These are phyloP conservation scores for Chrysochromulina tobinii DNA, from an alignment of 78 protist genomes.

Conservation along the genomic window DNA sequence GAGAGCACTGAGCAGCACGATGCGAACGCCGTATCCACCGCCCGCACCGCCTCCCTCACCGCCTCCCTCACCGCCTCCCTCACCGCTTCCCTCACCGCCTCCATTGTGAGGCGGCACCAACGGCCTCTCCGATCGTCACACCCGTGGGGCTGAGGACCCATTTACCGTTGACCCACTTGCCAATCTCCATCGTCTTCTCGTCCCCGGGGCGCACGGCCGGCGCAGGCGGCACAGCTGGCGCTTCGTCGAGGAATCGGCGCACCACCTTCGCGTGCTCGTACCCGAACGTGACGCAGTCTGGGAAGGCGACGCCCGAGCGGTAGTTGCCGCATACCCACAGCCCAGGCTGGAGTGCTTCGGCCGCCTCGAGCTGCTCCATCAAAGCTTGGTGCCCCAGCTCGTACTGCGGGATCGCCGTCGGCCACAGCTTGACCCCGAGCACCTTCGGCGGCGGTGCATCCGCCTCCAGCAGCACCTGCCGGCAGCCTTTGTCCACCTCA, in stretches of 20 bases:
- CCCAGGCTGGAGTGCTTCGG: background rate
- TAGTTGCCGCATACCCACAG: slow-evolving; percentile 33
- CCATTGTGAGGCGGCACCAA: background rate
- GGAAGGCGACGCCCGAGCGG: slow-evolving; percentile 38
- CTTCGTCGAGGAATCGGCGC: background rate
- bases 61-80: background rate
- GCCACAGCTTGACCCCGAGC: slow-evolving; percentile 37
- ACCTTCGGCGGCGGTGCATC: background rate
- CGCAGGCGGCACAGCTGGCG: no score
- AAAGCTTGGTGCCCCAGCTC: background rate
- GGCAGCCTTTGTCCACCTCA: slow-evolving; percentile 24
- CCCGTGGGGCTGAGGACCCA: no score
- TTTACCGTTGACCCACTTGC: no score
- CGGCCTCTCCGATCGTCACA: no score
- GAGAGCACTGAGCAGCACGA: no score
- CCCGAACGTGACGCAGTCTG: slow-evolving; percentile 20
- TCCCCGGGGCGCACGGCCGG: no score
- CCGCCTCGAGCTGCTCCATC: background rate
- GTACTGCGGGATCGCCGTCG: slow-evolving; percentile 52
- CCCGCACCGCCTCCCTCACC: background rate
- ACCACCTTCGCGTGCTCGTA: slow-evolving; percentile 22
- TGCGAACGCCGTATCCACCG: no score
- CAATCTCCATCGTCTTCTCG: no score
- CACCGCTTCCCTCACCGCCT: background rate
- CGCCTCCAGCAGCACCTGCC: slow-evolving; percentile 7